Conservation (phyloP, 441 rosid species). For the Populus hybrid region DNA sequence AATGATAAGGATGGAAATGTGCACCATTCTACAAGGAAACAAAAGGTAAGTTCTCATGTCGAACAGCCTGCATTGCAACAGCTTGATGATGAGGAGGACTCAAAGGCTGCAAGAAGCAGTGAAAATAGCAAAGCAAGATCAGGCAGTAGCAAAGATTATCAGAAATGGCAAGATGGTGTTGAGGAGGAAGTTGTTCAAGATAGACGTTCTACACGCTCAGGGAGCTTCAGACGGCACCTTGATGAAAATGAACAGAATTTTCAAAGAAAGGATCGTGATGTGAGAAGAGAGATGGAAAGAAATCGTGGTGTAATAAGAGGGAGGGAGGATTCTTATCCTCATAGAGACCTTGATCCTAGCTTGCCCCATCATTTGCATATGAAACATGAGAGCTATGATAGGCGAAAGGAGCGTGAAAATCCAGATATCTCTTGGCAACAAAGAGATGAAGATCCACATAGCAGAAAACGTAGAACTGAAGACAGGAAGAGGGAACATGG, state of each 20-base stretch:
- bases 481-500: slow-evolving; percentile 73
- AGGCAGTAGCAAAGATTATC: slow-evolving; percentile 77
- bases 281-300: slow-evolving; percentile 64
- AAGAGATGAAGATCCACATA: slow-evolving; percentile 57
- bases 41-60: slow-evolving; percentile 34
- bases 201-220: slow-evolving; percentile 39
- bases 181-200: slow-evolving; percentile 85
- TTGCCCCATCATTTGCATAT: slow-evolving; percentile 31
- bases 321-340: slow-evolving; percentile 58
- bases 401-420: slow-evolving; percentile 65
- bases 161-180: slow-evolving; percentile 54
- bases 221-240: slow-evolving; percentile 43
- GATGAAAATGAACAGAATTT: slow-evolving; percentile 52
- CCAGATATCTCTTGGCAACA: slow-evolving; percentile 55
- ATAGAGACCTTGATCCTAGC: slow-evolving; percentile 54
- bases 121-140: slow-evolving; percentile 90
- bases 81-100: slow-evolving; percentile 61
- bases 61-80: slow-evolving; percentile 47
- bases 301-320: slow-evolving; percentile 37
- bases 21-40: slow-evolving; percentile 33
- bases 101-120: slow-evolving; percentile 84
- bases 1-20: slow-evolving; percentile 35
- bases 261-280: slow-evolving; percentile 57
- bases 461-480: slow-evolving; percentile 61
- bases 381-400: slow-evolving; percentile 58